These are phyloP conservation scores for Colletotrichum kahawae DNA, from an alignment of 2,329 filamentous ascomycete genomes.

Conservation along the genomic window DNA sequence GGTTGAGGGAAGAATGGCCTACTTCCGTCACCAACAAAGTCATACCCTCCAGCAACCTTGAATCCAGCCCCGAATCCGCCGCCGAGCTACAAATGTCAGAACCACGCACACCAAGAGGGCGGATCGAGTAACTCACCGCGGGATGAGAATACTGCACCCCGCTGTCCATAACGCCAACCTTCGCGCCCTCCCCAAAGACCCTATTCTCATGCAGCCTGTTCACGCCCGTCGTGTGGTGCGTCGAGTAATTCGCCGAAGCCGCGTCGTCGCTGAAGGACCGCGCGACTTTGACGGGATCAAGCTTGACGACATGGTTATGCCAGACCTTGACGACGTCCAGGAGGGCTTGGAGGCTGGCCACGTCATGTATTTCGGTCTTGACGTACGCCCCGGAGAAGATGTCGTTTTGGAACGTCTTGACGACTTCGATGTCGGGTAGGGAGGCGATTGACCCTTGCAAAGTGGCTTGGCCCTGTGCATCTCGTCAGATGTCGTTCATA, in stretches of 20 bases:
- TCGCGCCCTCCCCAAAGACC: slow-evolving; percentile 40
- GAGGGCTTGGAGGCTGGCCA: slow-evolving; percentile 34
- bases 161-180: slow-evolving; percentile 43
- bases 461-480: background rate
- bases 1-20: background rate
- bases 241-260: slow-evolving; percentile 34
- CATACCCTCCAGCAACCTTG: slow-evolving; percentile 47
- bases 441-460: background rate
- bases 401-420: slow-evolving; percentile 25
- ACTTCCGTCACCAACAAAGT: slow-evolving; percentile 44
- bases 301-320: slow-evolving; percentile 23
- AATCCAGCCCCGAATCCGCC: slow-evolving; percentile 51
- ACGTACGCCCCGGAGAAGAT: slow-evolving; percentile 38
- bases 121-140: slow-evolving; percentile 29
- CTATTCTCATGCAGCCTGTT: slow-evolving; percentile 40
- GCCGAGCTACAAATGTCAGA: slow-evolving; percentile 38
- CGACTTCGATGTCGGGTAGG: background rate
- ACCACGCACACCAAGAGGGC: background rate
- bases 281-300: background rate
- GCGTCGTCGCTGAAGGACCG: background rate
- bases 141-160: slow-evolving; percentile 44
- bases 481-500: background rate
- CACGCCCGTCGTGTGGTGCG: slow-evolving; percentile 42
- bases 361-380: slow-evolving; percentile 36
- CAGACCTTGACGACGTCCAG: slow-evolving; percentile 40